Conservation (phyloP, 495 filamentous ascomycete genomes). For the Penicillium ucsense region DNA sequence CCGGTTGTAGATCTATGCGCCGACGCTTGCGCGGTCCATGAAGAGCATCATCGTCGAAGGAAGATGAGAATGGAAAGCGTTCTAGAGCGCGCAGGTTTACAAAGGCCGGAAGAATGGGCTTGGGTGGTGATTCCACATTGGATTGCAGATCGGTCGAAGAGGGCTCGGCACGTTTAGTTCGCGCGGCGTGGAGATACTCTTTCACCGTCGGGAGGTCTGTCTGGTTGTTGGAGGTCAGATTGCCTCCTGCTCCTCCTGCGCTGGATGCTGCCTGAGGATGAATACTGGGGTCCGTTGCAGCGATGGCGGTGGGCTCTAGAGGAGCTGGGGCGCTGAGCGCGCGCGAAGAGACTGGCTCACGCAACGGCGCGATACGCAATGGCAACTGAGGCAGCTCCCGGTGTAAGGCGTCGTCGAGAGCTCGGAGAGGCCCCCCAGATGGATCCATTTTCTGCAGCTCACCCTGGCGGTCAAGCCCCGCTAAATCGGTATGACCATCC, state of each 20-base stretch:
- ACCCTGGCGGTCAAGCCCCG: neutral
- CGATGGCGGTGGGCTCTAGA: constrained; percentile 38
- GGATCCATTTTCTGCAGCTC: constrained; percentile 24
- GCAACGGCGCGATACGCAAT: constrained; percentile 41
- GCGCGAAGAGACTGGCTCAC: constrained; percentile 37
- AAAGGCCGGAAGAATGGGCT: constrained; percentile 37
- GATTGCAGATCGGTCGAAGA: constrained; percentile 19
- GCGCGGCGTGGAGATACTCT: constrained; percentile 25
- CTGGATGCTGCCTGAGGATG: constrained; percentile 25
- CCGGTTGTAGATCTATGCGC: constrained; percentile 31
- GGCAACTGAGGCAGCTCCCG: constrained; percentile 38
- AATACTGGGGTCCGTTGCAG: constrained; percentile 21
- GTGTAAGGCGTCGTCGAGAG: constrained; percentile 31
- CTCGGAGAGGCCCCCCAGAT: constrained; percentile 15
- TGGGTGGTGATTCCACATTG: constrained; percentile 28
- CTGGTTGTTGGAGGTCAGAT: constrained; percentile 18
- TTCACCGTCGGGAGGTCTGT: constrained; percentile 22
- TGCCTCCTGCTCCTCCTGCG: constrained; percentile 6
- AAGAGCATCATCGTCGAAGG: constrained; percentile 31
- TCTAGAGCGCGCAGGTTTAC: constrained; percentile 40
- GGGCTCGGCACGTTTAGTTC: constrained; percentile 27
- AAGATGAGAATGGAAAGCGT: constrained; percentile 32
- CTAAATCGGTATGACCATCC: constrained; percentile 4
- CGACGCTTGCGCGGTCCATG: constrained; percentile 31
- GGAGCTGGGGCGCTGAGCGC: constrained; percentile 34